Conservation (phyloP, 345 rosid genomes). For the Euclidium syriacum region DNA sequence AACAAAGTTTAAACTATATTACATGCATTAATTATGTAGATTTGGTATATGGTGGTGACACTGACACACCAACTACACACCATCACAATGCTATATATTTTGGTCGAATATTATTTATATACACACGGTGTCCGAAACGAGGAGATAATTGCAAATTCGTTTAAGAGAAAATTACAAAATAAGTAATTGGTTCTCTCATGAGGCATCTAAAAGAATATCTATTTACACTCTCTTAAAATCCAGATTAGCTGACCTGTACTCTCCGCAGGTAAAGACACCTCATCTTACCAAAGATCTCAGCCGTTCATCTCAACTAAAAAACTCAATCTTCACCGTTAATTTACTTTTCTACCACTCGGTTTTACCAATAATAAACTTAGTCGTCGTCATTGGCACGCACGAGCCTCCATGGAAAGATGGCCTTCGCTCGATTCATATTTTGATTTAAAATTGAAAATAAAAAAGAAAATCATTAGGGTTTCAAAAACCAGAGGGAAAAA, state of each 20-base stretch:
- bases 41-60: too few relatives aligned
- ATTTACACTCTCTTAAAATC: neutral
- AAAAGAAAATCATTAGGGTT: conserved; percentile 19
- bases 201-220: conserved; percentile 14
- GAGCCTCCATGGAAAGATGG: neutral
- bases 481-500: conserved; percentile 11
- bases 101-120: too few relatives aligned
- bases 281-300: conserved; percentile 10
- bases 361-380: conserved; percentile 20
- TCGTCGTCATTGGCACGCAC: conserved; percentile 1
- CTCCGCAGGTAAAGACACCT: conserved; percentile 19
- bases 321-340: neutral
- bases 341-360: conserved; percentile 2
- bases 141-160: neutral
- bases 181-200: conserved; percentile 20
- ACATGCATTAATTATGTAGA: too few relatives aligned
- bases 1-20: too few relatives aligned
- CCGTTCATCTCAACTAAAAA: neutral
- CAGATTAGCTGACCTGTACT: conserved; percentile 31
- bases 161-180: neutral
- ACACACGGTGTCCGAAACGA: conserved; percentile 18
- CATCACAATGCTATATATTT: too few relatives aligned
- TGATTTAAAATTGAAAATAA: neutral
- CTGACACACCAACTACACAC: too few relatives aligned
- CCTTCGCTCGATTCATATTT: neutral